Evolutionary conservation across 2,329 filamentous ascomycete genomes (phyloP).

Genomic region (Fusarium guadeloupense): DNA sequence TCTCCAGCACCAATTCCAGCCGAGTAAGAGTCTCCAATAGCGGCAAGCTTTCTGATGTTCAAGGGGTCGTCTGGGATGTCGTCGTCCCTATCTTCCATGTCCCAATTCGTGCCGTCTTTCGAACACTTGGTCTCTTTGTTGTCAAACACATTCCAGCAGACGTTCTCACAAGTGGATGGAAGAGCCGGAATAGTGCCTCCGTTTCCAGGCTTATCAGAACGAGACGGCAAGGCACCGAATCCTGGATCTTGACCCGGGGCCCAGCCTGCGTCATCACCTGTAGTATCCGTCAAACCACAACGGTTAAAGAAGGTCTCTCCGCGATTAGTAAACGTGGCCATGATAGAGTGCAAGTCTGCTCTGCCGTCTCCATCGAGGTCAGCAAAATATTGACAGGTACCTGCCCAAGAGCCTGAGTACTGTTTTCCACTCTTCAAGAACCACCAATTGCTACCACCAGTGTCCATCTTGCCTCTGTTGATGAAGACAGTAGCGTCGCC

Average conservation of each 20-base stretch:
- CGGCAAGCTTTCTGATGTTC: constrained; percentile 7
- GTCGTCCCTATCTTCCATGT: neutral
- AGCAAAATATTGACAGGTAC: constrained; percentile 5
- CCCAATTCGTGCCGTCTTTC: neutral
- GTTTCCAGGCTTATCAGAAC: neutral
- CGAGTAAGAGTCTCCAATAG: constrained; percentile 24
- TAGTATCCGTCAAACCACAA: neutral
- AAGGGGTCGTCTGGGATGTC: neutral
- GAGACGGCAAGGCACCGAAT: neutral
- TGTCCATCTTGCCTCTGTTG: constrained; percentile 7
- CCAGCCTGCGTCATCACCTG: neutral
- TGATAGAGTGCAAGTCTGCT: constrained; percentile 2
- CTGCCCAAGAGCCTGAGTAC: neutral
- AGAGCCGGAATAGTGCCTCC: neutral
- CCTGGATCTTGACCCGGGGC: constrained; percentile 1
- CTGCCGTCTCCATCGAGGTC: constrained; percentile 1
- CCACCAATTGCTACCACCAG: constrained; percentile 2
- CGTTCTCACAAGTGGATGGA: neutral
- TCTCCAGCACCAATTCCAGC: constrained; percentile 28
- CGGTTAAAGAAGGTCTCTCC: neutral
- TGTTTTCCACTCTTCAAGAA: constrained; percentile 16
- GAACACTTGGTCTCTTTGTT: neutral
- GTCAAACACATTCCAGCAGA: neutral
- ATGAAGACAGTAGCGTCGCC: constrained; percentile 6
- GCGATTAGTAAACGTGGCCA: neutral